Evolutionary conservation across 768 basidiomycete genomes (phyloP), one percentile per base, ranked within the genome.

Genomic region (Russula vinacea): DNA sequence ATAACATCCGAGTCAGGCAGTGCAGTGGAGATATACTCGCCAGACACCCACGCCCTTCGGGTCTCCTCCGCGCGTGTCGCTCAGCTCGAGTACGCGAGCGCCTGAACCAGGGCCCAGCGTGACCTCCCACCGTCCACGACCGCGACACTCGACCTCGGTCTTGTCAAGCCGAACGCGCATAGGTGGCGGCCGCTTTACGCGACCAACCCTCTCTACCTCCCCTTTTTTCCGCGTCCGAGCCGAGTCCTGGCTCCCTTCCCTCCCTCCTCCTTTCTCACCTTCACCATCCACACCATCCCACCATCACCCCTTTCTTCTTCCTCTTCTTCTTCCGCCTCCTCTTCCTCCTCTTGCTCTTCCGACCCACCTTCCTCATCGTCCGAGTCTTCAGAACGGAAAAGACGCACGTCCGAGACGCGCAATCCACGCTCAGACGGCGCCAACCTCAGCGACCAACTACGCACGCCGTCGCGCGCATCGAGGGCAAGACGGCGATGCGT

Each of bases 381-480:
- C 24, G 80, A 84, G 14, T 87, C 88, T 22, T 84, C 84, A 14
- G 81, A 82, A 33, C 77, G 78, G 37, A 84, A 67, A 60, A 86
- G 86, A 24, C 74, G 75, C 54, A 90, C 76, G 60, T 83, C 80
- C 50, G 76, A 76, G 42, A 92, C 71, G 62, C 80, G 73, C 19
- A 92, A 58, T 3, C 78, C 79, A 3, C 79, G 80, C 70, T 92
- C 91, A 10, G 78, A 80, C 1, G 77, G 76, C 11, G 78, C 77
- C 39, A 92, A 78, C 53, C 85, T 79, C 73, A 90, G 76, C 5
- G 84, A 83, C 91, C 91, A 92, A 40, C 76, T 83, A 70, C 81
- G 84, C 54, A 92, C 91, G 5, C 90, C 88, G 58, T 90, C 88
- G 49, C 78, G 78, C 60, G 84, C 76, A 69, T 90, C 85, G 35